A percentile compares a stretch with the other conserved stretches of the same genome.
These are phyloP conservation scores for Phytophthora sp. DNA, from an alignment of 352 stramenopile genomes.

Conservation along the genomic window DNA sequence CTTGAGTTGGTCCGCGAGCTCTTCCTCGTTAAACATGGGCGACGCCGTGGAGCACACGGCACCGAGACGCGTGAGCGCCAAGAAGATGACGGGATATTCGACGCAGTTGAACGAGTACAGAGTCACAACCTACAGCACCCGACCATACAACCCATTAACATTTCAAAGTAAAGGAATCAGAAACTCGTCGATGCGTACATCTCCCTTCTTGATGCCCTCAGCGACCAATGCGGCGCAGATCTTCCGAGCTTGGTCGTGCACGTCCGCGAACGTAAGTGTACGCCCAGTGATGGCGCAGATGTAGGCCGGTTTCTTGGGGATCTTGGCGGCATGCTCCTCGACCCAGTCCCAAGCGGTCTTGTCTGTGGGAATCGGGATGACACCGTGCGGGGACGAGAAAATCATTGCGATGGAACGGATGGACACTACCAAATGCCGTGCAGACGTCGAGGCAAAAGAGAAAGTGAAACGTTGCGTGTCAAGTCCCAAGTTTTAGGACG, in stretches of 20 bases:
- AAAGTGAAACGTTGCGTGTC: conserved; percentile 28
- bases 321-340: conserved; percentile 40
- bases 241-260: conserved; percentile 35
- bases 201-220: conserved; percentile 51
- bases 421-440: not conserved
- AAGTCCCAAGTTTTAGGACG: not conserved
- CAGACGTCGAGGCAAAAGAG: conserved; percentile 14
- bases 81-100: conserved; percentile 61
- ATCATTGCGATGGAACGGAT: conserved; percentile 34
- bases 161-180: not conserved
- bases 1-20: conserved; percentile 47
- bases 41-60: conserved; percentile 53
- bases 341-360: conserved; percentile 48
- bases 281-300: conserved; percentile 51
- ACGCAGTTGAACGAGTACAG: conserved; percentile 65
- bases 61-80: conserved; percentile 50
- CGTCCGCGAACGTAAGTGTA: conserved; percentile 46
- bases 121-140: conserved; percentile 40
- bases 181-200: conserved; percentile 35
- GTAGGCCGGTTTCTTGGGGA: conserved; percentile 41
- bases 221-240: conserved; percentile 45
- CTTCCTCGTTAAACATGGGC: conserved; percentile 45
- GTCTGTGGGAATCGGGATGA: conserved; percentile 38
- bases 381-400: conserved; percentile 46
- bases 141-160: conserved; percentile 4